Base-by-base conservation (phyloP, 1,284 basidiomycete genomes). In the Ustilago loliicola region DNA sequence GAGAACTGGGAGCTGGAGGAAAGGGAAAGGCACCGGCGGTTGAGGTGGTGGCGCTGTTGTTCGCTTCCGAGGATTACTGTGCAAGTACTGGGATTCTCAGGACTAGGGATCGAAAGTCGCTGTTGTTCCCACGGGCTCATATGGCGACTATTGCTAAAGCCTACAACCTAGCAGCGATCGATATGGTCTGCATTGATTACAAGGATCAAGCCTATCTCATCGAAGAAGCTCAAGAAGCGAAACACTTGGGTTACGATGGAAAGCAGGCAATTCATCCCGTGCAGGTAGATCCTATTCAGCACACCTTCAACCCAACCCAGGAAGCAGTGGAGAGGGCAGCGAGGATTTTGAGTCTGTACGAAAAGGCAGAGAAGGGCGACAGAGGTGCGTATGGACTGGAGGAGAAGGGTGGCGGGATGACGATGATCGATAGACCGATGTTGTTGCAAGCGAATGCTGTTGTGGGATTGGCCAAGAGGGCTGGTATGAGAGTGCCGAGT, bases 261-360 rank as follows among this genome's bases (percentile, higher is more conserved):
- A 86, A 86, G 52, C 95, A 97, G 93, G 94, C 93, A 1, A 96
- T 98, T 59, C 96, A 98, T 87, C 95, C 96, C 0, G 88, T 88
- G 15, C 96, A 98, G 87, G 91, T 97, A 3, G 90, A 90, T 25
- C 88, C 90, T 6, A 94, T 96, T 45, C 93, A 95, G 77, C 36
- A 60, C 3, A 92, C 91, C 0, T 98, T 93, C 85, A 90, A 93
- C 0, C 95, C 95, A 0, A 91, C 90, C 0, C 86, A 89, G 21
- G 87, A 91, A 87, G 95, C 95, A 84, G 92, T 97, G 21, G 84
- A 89, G 11, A 91, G 92, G 51, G 95, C 95, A 0, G 91, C 90
- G 2, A 91, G 90, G 71, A 94, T 97, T 59, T 51, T 69, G 62
- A 54, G 61, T n/a, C 64, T 80, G 9, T 90, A 91, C 10, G 87